These are phyloP conservation scores for Myxozyma udenii DNA, from an alignment of 805 yeast genomes.

Conservation along the genomic window DNA sequence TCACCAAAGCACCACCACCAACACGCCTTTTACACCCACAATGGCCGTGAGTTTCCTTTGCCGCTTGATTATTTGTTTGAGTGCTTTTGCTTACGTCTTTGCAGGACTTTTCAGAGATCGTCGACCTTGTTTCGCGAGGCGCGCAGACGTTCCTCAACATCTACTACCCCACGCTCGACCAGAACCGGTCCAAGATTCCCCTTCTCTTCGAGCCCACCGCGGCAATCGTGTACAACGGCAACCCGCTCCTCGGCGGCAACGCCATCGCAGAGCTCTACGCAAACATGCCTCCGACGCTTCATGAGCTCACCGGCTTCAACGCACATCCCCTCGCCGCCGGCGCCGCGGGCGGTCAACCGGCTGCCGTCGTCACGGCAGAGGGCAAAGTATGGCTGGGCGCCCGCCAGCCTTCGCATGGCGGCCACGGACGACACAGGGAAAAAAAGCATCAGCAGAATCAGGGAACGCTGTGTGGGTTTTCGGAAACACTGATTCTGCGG, in stretches of 20 bases:
- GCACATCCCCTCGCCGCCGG: constrained; percentile 39
- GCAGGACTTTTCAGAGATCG: too few species aligned
- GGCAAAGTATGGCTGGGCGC: constrained; percentile 40
- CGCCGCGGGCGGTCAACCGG: constrained; percentile 25
- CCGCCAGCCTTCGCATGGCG: constrained; percentile 12
- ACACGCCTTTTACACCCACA: too few species aligned
- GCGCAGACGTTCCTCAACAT: constrained; percentile 44
- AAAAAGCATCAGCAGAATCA: too few species aligned
- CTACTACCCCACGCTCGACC: constrained; percentile 40
- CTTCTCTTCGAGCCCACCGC: constrained; percentile 34
- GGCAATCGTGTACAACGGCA: constrained; percentile 44
- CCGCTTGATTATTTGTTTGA: too few species aligned
- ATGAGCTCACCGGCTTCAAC: constrained; percentile 39
- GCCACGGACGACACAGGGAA: constrained; percentile 10
- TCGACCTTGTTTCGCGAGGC: too few species aligned
- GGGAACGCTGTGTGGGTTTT: constrained; percentile 37
- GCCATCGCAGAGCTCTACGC: constrained; percentile 38
- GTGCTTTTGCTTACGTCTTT: too few species aligned
- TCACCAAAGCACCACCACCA: too few species aligned
- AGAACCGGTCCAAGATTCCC: constrained; percentile 33
- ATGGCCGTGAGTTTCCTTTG: too few species aligned
- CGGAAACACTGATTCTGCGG: constrained; percentile 29
- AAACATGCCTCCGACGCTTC: constrained; percentile 39
- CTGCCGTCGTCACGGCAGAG: constrained; percentile 36
- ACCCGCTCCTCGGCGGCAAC: constrained; percentile 42